Conservation (phyloP, 164 flowering plant genomes). For the Magnolia sinica region DNA sequence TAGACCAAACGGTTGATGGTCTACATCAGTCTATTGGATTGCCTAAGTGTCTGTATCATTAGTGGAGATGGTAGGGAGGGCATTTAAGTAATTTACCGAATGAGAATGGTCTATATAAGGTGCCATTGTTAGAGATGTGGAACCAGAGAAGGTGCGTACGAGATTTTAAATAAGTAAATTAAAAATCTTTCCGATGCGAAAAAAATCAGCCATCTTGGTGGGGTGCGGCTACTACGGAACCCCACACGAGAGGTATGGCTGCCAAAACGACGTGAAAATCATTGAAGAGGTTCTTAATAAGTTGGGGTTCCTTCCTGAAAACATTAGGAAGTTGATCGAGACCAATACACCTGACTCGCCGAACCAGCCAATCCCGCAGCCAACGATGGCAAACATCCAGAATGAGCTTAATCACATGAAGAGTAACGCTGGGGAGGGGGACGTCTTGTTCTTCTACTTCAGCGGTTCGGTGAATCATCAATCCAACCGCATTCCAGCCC, state of each 20-base stretch:
- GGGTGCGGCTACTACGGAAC: slow-evolving; percentile 53
- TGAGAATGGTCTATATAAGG: too few relatives aligned
- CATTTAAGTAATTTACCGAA: too few relatives aligned
- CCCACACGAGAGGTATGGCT: slow-evolving; percentile 63
- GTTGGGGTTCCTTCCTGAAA: slow-evolving; percentile 42
- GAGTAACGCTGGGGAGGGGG: slow-evolving; percentile 39
- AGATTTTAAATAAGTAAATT: too few relatives aligned
- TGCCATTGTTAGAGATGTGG: too few relatives aligned
- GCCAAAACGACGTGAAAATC: slow-evolving; percentile 65
- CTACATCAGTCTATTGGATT: too few relatives aligned
- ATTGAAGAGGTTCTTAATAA: slow-evolving; percentile 41
- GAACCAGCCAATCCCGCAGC: slow-evolving; percentile 29
- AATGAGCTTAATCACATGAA: slow-evolving; percentile 39
- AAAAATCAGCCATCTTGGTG: slow-evolving; percentile 52
- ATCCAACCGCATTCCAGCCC: slow-evolving; percentile 41
- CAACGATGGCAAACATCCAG: slow-evolving; percentile 53
- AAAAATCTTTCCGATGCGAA: slow-evolving; percentile 8
- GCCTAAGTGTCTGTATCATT: too few relatives aligned
- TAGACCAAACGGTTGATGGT: too few relatives aligned
- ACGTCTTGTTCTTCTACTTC: slow-evolving; percentile 64
- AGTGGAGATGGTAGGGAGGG: too few relatives aligned
- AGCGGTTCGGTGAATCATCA: slow-evolving; percentile 32
- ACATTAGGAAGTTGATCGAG: slow-evolving; percentile 51
- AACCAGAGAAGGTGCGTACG: too few relatives aligned
- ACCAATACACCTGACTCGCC: not conserved